Base-by-base conservation (phyloP, 2,329 filamentous ascomycete species). In the Harringtonia aguacate region DNA sequence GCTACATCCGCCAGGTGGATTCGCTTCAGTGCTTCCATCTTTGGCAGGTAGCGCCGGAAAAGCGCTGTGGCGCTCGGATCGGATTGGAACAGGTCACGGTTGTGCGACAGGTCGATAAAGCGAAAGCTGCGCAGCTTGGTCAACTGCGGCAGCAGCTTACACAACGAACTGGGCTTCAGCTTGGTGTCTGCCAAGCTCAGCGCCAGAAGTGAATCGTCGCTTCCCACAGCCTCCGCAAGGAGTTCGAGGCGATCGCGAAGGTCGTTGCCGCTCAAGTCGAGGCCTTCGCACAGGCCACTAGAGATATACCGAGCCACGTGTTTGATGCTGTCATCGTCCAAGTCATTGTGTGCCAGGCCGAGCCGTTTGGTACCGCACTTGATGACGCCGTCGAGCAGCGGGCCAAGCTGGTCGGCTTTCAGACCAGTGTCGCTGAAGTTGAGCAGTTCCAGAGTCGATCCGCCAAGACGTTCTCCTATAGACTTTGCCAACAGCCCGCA, bases 91-190 rank as follows among this genome's bases (percentile, higher is more conserved):
- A 98, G 70, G 18, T 78, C 79, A 28, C 74, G 84, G 54, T 97
- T 97, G 56, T 95, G 87, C 6, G 87, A 95, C 30, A 98, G 69
- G 59, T 97, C 92, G 47, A 98, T 78, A 58, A 95, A 95, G 18
- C 85, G 80, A 57, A 95, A 83, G 50, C 82, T 77, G 3, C 73
- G 71, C 45, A 95, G 67, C 51, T 73, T 77, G 22, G 75, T 70
- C 43, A 97, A 64, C 8, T 77, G 77, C 5, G 87, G 86, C 41
- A 97, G 72, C 13, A 97, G 69, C 43, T 78, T 76, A 60, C 77
- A 83, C 20, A 97, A 67, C 12, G 82, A 80, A 1, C 77, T 70
- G 0, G 87, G 81, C 5, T 75, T 78, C 44, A 98, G 68, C 46
- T 86, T 86, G 64, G 89, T 95, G 54, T 88, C 83, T 1, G 88